Evolutionary conservation across 768 basidiomycete species (phyloP).

Genomic region (Leucogyrophana mollusca): DNA sequence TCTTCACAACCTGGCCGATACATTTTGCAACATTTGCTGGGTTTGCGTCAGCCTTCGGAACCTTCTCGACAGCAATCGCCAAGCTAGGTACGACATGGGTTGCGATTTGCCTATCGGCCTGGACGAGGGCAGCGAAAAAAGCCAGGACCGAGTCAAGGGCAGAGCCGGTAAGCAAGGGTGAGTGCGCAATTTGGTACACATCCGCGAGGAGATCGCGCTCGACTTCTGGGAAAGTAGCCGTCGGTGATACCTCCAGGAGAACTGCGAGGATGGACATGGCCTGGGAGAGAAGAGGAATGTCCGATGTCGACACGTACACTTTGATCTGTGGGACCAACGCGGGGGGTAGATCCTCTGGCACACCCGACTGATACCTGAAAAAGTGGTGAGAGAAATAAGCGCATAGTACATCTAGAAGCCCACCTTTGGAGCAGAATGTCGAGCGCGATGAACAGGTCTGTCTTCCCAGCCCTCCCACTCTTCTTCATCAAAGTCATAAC

Average conservation of each 20-base stretch:
- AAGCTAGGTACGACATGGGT: constrained; percentile 80
- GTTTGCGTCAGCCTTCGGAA: constrained; percentile 52
- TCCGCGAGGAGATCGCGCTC: constrained; percentile 67
- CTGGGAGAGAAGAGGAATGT: constrained; percentile 78
- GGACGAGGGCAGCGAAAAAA: constrained; percentile 82
- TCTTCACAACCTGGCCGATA: constrained; percentile 78
- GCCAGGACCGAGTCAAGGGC: constrained; percentile 79
- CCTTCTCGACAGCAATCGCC: constrained; percentile 63
- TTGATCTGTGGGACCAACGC: constrained; percentile 73
- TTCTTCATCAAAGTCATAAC: constrained; percentile 71
- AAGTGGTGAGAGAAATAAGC: constrained; percentile 16
- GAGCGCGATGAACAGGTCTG: constrained; percentile 76
- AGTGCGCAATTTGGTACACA: constrained; percentile 71
- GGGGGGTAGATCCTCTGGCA: constrained; percentile 59
- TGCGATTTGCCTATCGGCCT: constrained; percentile 80
- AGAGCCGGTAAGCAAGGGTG: constrained; percentile 72
- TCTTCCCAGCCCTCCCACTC: constrained; percentile 76
- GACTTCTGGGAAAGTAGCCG: constrained; percentile 69
- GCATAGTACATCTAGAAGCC: constrained; percentile 7
- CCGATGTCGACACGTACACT: constrained; percentile 68
- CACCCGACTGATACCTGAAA: constrained; percentile 41
- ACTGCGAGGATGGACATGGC: constrained; percentile 64
- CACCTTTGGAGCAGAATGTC: constrained; percentile 71
- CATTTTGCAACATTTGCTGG: constrained; percentile 80
- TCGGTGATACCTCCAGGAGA: constrained; percentile 66